These are phyloP conservation scores for Kondoa subrosea DNA, from an alignment of 768 basidiomycete species.

Conservation along the genomic window DNA sequence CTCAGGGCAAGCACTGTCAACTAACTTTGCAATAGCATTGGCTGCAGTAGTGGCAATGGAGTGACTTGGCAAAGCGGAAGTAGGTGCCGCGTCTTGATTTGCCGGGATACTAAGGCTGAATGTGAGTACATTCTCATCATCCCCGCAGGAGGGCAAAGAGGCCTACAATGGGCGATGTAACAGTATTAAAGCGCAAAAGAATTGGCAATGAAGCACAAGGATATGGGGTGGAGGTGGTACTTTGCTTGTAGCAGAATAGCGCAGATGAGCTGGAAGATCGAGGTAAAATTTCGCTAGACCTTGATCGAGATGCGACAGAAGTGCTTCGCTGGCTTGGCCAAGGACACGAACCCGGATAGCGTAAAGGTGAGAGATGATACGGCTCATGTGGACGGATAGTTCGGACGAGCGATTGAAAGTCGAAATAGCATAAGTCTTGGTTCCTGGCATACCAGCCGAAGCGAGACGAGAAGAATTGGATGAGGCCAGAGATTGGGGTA, in stretches of 20 bases:
- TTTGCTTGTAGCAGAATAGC: slow-evolving; percentile 23
- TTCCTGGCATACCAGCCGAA: slow-evolving; percentile 9
- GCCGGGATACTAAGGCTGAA: slow-evolving; percentile 22
- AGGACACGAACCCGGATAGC: slow-evolving; percentile 28
- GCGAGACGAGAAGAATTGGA: slow-evolving; percentile 2
- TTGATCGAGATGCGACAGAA: slow-evolving; percentile 29
- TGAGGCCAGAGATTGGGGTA: slow-evolving; percentile 7
- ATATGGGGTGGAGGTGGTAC: slow-evolving; percentile 28
- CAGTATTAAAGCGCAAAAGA: slow-evolving; percentile 30
- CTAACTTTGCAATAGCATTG: slow-evolving; percentile 27
- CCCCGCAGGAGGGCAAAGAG: no score
- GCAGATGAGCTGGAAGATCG: slow-evolving; percentile 27
- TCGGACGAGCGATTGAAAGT: slow-evolving; percentile 29
- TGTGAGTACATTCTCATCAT: not conserved
- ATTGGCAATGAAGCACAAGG: slow-evolving; percentile 29
- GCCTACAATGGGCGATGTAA: slow-evolving; percentile 31
- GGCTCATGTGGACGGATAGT: slow-evolving; percentile 27
- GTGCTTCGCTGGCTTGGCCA: slow-evolving; percentile 24
- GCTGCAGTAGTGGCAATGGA: slow-evolving; percentile 28
- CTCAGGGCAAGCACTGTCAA: not conserved
- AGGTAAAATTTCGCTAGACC: slow-evolving; percentile 28
- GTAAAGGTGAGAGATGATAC: slow-evolving; percentile 29
- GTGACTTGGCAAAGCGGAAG: slow-evolving; percentile 22
- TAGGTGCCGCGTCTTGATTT: slow-evolving; percentile 19
- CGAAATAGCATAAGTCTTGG: slow-evolving; percentile 19